Evolutionary conservation across 768 basidiomycete species (phyloP).

Genomic region (Rhodotorula diobovata): DNA sequence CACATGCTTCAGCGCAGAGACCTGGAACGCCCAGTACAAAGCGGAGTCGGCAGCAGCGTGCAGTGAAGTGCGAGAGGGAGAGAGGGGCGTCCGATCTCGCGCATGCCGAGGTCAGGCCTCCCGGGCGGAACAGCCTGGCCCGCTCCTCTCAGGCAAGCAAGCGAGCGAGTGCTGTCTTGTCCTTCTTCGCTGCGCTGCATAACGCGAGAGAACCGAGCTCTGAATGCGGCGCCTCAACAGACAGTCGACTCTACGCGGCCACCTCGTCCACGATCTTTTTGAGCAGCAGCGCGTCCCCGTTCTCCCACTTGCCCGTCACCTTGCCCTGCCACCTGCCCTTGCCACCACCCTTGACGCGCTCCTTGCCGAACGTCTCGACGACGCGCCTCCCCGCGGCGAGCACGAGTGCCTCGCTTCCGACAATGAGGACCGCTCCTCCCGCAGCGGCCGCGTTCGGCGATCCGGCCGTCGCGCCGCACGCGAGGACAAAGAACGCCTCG

Average conservation of each 20-base stretch:
- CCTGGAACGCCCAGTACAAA: too few species aligned
- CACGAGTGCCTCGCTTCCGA: constrained; percentile 59
- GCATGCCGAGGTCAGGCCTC: too few species aligned
- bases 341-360: constrained; percentile 70
- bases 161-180: too few species aligned
- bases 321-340: constrained; percentile 74
- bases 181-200: too few species aligned
- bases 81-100: too few species aligned
- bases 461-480: constrained; percentile 40
- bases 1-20: too few species aligned
- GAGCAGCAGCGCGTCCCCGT: constrained; percentile 36
- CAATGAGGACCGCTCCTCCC: constrained; percentile 52
- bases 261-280: background rate
- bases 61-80: too few species aligned
- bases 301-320: constrained; percentile 66
- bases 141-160: too few species aligned
- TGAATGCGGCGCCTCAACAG: too few species aligned
- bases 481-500: constrained; percentile 33
- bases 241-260: background rate
- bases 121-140: too few species aligned
- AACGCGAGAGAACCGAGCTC: too few species aligned
- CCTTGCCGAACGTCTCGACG: constrained; percentile 46
- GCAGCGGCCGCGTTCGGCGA: constrained; percentile 50
- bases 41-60: too few species aligned
- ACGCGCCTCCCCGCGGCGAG: constrained; percentile 50